Percentiles rank a stretch among this genome's conserved stretches.
Evolutionary conservation across 176 grass and related monocot species (phyloP).

Genomic region (Paspalum vaginatum): DNA sequence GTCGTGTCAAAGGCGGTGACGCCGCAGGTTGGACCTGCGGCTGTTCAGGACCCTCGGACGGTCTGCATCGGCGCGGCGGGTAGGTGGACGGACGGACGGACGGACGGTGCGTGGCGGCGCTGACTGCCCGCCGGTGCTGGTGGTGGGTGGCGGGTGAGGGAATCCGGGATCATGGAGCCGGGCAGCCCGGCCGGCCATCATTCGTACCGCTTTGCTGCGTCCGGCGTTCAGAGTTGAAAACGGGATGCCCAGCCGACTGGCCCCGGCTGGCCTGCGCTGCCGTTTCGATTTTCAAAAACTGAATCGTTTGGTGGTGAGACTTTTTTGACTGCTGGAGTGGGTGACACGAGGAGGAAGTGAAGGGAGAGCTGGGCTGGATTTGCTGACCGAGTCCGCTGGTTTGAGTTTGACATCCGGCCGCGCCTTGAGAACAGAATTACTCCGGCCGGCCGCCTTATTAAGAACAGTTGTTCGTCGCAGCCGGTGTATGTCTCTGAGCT

Average conservation of each 20-base stretch:
- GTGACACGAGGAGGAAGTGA: neutral
- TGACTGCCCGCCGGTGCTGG: neutral
- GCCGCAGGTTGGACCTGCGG: constrained; percentile 31
- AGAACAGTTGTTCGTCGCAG: no score
- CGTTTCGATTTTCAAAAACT: constrained; percentile 14
- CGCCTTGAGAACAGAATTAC: neutral
- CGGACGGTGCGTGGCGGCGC: neutral
- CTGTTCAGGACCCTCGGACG: constrained; percentile 22
- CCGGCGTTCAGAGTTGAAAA: neutral
- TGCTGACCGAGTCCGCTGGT: constrained; percentile 28
- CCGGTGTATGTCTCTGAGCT: neutral
- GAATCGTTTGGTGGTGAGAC: neutral
- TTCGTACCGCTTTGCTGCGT: neutral
- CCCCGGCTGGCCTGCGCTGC: neutral
- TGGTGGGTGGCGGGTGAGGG: constrained; percentile 54
- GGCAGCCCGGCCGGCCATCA: constrained; percentile 25
- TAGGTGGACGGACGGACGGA: constrained; percentile 22
- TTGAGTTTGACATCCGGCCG: constrained; percentile 25
- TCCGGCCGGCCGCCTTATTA: no score
- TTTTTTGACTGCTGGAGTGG: constrained; percentile 43
- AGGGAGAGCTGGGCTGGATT: neutral
- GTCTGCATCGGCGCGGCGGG: neutral
- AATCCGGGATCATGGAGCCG: constrained; percentile 50
- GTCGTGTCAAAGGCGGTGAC: constrained; percentile 35
- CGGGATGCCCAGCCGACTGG: neutral